Evolutionary conservation across 2,329 filamentous ascomycete species (phyloP).

Genomic region (Seiridium unicorne): DNA sequence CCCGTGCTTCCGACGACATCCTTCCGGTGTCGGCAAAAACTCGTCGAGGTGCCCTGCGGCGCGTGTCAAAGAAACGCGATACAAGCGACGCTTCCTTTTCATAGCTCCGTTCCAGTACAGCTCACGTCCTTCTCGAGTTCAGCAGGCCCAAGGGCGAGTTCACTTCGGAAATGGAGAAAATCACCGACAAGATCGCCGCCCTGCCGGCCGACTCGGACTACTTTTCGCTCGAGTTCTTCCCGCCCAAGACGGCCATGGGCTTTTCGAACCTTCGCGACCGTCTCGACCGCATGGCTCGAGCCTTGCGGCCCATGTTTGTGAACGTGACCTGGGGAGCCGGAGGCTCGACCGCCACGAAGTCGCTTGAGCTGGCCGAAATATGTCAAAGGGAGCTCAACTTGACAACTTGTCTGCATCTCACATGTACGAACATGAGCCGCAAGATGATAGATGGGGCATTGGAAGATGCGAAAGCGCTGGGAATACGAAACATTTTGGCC

Average conservation of each 20-base stretch:
- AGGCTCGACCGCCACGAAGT: slow-evolving; percentile 86
- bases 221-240: slow-evolving; percentile 99
- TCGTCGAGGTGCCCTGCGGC: neutral
- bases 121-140: neutral
- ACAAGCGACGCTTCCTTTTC: neutral
- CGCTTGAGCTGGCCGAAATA: slow-evolving; percentile 89
- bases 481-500: slow-evolving; percentile 91
- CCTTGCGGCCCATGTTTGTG: slow-evolving; percentile 87
- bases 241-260: slow-evolving; percentile 94
- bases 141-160: neutral
- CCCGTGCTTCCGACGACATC: no score
- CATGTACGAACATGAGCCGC: slow-evolving; percentile 96
- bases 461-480: slow-evolving; percentile 84
- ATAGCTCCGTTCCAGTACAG: neutral
- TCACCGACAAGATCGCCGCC: slow-evolving; percentile 92
- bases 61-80: neutral
- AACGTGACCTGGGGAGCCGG: slow-evolving; percentile 98
- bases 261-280: slow-evolving; percentile 91
- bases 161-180: slow-evolving; percentile 68
- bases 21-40: neutral
- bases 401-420: slow-evolving; percentile 93
- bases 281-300: slow-evolving; percentile 91
- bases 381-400: slow-evolving; percentile 89
- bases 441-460: slow-evolving; percentile 83
- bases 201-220: slow-evolving; percentile 79